Conservation (phyloP, 768 basidiomycete species). For the Pholiota microspora region DNA sequence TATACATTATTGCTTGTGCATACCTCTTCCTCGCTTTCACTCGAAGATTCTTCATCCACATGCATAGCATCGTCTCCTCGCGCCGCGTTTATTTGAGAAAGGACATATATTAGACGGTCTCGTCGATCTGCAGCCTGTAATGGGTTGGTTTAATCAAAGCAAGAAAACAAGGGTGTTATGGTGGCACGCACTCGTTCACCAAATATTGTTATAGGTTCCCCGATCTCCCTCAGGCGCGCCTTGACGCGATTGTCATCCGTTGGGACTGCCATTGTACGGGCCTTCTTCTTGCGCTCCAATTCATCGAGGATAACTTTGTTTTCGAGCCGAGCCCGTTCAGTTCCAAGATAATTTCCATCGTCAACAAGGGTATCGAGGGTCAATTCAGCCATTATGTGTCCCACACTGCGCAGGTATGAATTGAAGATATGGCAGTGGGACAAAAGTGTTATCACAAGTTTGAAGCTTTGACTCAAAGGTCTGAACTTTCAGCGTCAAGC, state of each 20-base stretch:
- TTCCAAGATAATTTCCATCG: conserved; percentile 73
- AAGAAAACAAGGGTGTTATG: not conserved
- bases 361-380: conserved; percentile 75
- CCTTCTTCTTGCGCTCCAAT: conserved; percentile 97
- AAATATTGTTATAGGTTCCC: conserved; percentile 96
- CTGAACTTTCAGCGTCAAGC: not conserved
- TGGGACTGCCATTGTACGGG: conserved; percentile 90
- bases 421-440: not conserved
- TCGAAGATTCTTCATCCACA: conserved; percentile 67
- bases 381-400: conserved; percentile 62
- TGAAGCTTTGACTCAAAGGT: no score
- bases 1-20: conserved; percentile 15
- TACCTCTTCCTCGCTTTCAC: conserved; percentile 78
- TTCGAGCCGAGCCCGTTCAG: conserved; percentile 73
- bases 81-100: conserved; percentile 91
- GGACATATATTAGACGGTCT: conserved; percentile 91
- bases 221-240: conserved; percentile 85
- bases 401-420: not conserved
- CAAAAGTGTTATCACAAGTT: no score
- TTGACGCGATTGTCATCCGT: conserved; percentile 96
- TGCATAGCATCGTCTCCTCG: conserved; percentile 79
- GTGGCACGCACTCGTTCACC: conserved; percentile 85
- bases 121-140: conserved; percentile 89
- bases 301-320: conserved; percentile 90
- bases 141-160: conserved; percentile 13